Evolutionary conservation across 345 rosid species (phyloP), one percentile per base, ranked within the genome.

Genomic region (Orychophragmus violaceus): DNA sequence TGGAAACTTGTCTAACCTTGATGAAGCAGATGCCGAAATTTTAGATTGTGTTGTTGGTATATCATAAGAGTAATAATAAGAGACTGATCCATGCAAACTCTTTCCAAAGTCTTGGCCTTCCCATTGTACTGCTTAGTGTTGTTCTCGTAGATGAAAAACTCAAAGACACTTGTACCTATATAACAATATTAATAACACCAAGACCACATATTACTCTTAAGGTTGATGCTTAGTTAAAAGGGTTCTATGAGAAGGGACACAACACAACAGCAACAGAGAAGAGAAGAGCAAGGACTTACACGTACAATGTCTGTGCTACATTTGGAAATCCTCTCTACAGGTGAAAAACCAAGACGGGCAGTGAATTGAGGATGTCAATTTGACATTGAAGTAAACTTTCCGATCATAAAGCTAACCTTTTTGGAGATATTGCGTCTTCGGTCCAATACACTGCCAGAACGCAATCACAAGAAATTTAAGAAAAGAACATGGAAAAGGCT

Each of bases 131-230:
- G 59, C 80, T 74, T 7, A 73, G 50, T 77, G 66, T 71, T 57
- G 69, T 70, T 8, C 52, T 63, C 50, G 46, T 37, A 64, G 67
- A 63, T 56, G 86, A 70, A 59, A 49, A 59, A 36, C 62, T 71
- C 70, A 73, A 59, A 39, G 77, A 53, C 8, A 76, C 57, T 3
- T 82, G 70, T 45, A 74, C 80, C 96, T 88, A 68, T 25, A 79
- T 4, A 49, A 17, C 50, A 42, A 13, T 62, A 69, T 3, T 14
- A 21, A 51, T 10, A 49, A 19, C 50, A 59, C 33, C 59, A 52
- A 25, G 30, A 10, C 62, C 62, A 37, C 22, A 23, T 2, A 51
- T 53, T 29, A 21, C 13, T 28, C 57, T 17, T 0, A 30, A 42
- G 29, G 28, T 44, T 35, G 27, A 10, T 22, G 51, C 25, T 45